Base-by-base conservation (phyloP, 164 flowering plant species). In the Nymphaea colorata region DNA sequence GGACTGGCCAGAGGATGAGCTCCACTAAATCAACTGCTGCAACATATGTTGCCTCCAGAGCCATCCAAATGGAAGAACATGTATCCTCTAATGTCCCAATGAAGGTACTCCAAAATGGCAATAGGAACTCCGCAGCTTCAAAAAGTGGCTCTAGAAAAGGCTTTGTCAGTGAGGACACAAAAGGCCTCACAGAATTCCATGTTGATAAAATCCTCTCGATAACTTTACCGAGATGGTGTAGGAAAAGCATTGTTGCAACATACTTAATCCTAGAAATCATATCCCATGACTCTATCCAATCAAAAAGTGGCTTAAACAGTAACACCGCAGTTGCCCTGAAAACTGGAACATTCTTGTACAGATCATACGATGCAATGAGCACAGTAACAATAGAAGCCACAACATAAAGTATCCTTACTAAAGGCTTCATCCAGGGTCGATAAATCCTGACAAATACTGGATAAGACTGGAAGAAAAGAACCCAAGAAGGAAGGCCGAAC, bases 401-500 rank as follows among this genome's bases (percentile, higher is more conserved):
- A 16, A 72, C 60, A 43, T 78, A 78, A 7, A 78, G 70, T 5
- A 74, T 68, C 70, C 74, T 78, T 36, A 63, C 80, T 6, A 78
- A 53, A 57, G 74, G 78, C 59, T 70, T 57, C 78, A 78, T 78
- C 80, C 80, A 78, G 43, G 80, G 78, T 8, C 74, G 74, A 65
- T 78, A 78, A 11, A 72, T 51, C 5, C 69, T 67, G 63, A 73
- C 65, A 59, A 75, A 72, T 66, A 75, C 53, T 45, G 80, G 80
- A 70, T 78, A 78, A 3, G 80, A 78, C 57, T 75, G 80, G 14
- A 78, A 63, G 71, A 78, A 78, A 60, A 78, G 72, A 63, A 78
- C 80, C 80, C 80, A 78, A 61, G 76, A 53, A n/a, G 80, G 80
- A 64, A 78, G 78, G 17, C 80, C 78, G 5, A 73, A 72, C 68